Evolutionary conservation across 2,329 filamentous ascomycete genomes (phyloP).

Genomic region (Xylaria hypoxylon): DNA sequence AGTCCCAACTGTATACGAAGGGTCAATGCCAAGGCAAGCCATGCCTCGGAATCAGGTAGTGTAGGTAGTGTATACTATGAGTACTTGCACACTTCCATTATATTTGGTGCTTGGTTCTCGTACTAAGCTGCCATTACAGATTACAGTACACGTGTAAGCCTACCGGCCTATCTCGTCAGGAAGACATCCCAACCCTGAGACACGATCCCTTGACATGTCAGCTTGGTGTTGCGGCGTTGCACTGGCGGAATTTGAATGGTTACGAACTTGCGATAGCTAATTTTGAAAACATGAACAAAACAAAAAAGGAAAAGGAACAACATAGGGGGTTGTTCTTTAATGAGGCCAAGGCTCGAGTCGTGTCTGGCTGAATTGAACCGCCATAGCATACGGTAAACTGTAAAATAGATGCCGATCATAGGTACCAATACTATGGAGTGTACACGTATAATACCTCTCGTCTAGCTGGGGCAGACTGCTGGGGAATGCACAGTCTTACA

Average conservation of each 20-base stretch:
- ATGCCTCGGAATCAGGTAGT: constrained; percentile 17
- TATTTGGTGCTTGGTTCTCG: constrained; percentile 1
- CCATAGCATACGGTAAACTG: not conserved
- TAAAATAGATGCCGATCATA: constrained; percentile 9
- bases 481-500: constrained; percentile 10
- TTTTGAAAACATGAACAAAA: not conserved
- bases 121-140: constrained; percentile 25
- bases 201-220: constrained; percentile 31
- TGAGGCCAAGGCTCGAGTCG: constrained; percentile 7
- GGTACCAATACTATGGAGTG: constrained; percentile 4
- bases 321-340: not conserved
- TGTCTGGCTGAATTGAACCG: constrained; percentile 6
- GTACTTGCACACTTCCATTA: constrained; percentile 11
- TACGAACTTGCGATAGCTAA: constrained; percentile 1
- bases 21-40: constrained; percentile 11
- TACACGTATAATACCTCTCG: too few species aligned
- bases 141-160: constrained; percentile 34
- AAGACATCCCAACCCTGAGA: constrained; percentile 28
- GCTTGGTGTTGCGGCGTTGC: constrained; percentile 18
- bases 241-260: not conserved
- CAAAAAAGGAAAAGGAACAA: not conserved
- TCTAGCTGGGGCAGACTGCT: too few species aligned
- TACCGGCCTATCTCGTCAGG: constrained; percentile 31
- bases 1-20: not conserved
- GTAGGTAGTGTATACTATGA: too few species aligned